Conservation (phyloP, 495 filamentous ascomycete species). For the Articulospora tetracladia region DNA sequence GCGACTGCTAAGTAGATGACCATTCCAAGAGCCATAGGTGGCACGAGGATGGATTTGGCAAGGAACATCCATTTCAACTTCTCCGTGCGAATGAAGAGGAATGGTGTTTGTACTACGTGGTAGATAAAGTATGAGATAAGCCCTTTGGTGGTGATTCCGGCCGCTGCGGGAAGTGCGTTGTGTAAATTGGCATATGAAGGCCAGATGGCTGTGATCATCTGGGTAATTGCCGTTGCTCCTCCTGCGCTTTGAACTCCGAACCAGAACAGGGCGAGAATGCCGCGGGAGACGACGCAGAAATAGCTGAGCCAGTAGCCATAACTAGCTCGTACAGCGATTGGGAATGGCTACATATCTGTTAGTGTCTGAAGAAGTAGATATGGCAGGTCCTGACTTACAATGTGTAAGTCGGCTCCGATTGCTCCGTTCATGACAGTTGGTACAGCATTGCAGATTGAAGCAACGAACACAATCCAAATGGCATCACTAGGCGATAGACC, state of each 20-base stretch:
- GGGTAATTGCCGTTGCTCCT: not conserved
- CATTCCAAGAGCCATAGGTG: constrained; percentile 36
- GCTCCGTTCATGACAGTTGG: not conserved
- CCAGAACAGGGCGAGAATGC: not conserved
- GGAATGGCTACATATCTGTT: not conserved
- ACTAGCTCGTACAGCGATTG: not conserved
- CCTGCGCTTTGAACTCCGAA: not conserved
- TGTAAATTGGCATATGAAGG: not conserved
- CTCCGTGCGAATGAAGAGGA: constrained; percentile 1
- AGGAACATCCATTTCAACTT: constrained; percentile 41
- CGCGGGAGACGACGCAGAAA: not conserved
- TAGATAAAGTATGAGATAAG: not conserved
- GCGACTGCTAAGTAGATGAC: constrained; percentile 26
- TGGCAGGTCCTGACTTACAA: not conserved
- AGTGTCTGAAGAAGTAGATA: not conserved
- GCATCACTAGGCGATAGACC: constrained; percentile 2
- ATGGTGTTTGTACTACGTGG: not conserved
- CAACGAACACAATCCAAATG: constrained; percentile 1
- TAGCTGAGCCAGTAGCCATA: constrained; percentile 1
- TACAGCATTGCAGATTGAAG: not conserved
- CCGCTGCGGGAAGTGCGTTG: not conserved
- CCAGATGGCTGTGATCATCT: constrained; percentile 2
- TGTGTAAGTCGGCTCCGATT: not conserved
- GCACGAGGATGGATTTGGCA: constrained; percentile 47
- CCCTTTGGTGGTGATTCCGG: not conserved